These are phyloP conservation scores for Pythium volutum DNA, from an alignment of 352 stramenopile genomes.

Conservation along the genomic window DNA sequence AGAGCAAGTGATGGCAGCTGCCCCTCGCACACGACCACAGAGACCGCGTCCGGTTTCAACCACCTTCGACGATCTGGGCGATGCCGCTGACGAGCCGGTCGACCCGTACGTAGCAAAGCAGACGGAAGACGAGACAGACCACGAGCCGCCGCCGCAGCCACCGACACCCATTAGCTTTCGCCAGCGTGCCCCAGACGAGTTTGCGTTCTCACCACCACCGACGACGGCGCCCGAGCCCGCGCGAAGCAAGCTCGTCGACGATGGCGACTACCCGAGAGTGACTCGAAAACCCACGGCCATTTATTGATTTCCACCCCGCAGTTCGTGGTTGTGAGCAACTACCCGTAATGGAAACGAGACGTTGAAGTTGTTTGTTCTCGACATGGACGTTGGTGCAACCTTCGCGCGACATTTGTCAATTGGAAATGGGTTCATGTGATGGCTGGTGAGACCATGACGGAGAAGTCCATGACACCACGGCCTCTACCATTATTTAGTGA, in stretches of 20 bases:
- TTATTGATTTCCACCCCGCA: background rate
- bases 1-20: background rate
- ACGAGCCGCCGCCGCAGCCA: background rate
- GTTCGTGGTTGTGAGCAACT: background rate
- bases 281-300: background rate
- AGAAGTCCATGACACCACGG: no score
- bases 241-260: constrained; percentile 6
- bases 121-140: background rate
- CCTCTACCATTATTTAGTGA: no score
- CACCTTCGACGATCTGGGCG: background rate
- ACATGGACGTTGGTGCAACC: background rate
- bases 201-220: background rate
- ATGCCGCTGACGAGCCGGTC: no score
- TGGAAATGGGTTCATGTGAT: constrained; percentile 1
- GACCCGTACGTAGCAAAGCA: background rate
- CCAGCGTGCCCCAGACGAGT: background rate
- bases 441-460: background rate
- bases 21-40: background rate
- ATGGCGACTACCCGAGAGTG: background rate
- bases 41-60: background rate
- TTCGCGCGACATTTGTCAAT: constrained; percentile 2
- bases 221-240: background rate
- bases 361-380: constrained; percentile 1
- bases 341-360: background rate
- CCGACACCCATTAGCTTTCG: background rate